These are phyloP conservation scores for Diaporthe helianthi DNA, from an alignment of 2,329 filamentous ascomycete species.

Conservation along the genomic window DNA sequence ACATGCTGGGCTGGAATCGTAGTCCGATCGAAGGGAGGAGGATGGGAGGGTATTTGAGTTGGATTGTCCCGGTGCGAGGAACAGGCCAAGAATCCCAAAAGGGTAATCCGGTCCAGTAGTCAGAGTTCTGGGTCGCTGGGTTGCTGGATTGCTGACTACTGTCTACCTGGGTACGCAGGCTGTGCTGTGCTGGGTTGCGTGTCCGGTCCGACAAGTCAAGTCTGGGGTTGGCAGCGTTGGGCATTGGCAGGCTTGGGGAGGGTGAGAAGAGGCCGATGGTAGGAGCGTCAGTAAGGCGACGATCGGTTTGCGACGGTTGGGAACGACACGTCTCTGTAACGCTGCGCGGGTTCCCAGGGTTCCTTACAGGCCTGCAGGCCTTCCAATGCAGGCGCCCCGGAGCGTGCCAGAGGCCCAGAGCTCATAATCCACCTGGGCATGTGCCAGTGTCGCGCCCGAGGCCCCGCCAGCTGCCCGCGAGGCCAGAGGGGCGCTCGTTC, in stretches of 20 bases:
- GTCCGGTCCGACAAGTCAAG: background rate
- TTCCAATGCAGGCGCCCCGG: background rate
- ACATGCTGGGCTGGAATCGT: slow-evolving; percentile 16
- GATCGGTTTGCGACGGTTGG: slow-evolving; percentile 26
- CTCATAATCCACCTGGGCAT: too few species aligned
- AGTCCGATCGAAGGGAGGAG: slow-evolving; percentile 17
- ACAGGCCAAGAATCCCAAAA: slow-evolving; percentile 26
- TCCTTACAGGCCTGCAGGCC: slow-evolving; percentile 18
- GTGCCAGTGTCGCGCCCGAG: slow-evolving; percentile 17
- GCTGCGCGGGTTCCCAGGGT: slow-evolving; percentile 24
- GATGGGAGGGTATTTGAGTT: slow-evolving; percentile 33
- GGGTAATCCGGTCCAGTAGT: slow-evolving; percentile 26
- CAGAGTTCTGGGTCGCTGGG: slow-evolving; percentile 14
- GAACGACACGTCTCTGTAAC: slow-evolving; percentile 31
- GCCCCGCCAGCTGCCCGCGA: background rate
- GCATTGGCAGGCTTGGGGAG: background rate
- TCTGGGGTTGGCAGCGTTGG: slow-evolving; percentile 3
- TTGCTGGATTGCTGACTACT: background rate
- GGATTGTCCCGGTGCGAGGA: slow-evolving; percentile 14
- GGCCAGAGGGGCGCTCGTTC: slow-evolving; percentile 6
- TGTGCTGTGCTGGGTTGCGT: background rate
- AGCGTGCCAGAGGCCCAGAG: slow-evolving; percentile 2
- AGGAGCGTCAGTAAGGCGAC: slow-evolving; percentile 23
- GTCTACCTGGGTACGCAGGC: background rate
- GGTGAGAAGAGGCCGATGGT: slow-evolving; percentile 31